A percentile compares a stretch with the other conserved stretches of the same genome.
Conservation (phyloP, 1,284 basidiomycete genomes). For the Cutaneotrichosporon curvatum region DNA sequence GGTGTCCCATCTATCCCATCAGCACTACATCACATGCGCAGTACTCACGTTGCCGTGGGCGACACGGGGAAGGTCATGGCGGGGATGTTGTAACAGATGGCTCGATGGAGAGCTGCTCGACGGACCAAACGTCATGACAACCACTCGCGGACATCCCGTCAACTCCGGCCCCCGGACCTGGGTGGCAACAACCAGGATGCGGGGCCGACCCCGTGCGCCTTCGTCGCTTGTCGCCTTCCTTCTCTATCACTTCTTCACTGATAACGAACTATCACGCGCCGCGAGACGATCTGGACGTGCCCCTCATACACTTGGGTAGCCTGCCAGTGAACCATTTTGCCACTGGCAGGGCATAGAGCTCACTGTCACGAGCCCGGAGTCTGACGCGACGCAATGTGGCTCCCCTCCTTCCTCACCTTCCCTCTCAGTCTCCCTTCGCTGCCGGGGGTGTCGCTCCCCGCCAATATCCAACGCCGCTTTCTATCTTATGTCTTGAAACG, state of each 20-base stretch:
- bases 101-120: too few species aligned
- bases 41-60: slow-evolving; percentile 22
- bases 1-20: slow-evolving; percentile 42
- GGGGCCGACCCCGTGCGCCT: background rate
- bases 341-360: background rate
- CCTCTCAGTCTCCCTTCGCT: slow-evolving; percentile 31
- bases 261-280: too few species aligned
- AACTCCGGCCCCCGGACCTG: background rate
- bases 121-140: background rate
- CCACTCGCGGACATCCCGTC: background rate
- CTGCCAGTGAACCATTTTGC: too few species aligned
- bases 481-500: slow-evolving; percentile 81
- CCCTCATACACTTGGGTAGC: background rate
- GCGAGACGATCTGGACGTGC: too few species aligned
- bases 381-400: slow-evolving; percentile 24
- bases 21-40: background rate
- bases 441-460: slow-evolving; percentile 56
- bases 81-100: background rate
- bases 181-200: slow-evolving; percentile 1
- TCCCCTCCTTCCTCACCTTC: slow-evolving; percentile 34
- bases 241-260: background rate
- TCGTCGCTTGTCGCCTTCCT: background rate
- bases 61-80: slow-evolving; percentile 17
- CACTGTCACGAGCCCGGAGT: background rate
- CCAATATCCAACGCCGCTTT: slow-evolving; percentile 78